Evolutionary conservation across 768 basidiomycete species (phyloP), one percentile per base, ranked within the genome.

Genomic region (Harrya chromipes): DNA sequence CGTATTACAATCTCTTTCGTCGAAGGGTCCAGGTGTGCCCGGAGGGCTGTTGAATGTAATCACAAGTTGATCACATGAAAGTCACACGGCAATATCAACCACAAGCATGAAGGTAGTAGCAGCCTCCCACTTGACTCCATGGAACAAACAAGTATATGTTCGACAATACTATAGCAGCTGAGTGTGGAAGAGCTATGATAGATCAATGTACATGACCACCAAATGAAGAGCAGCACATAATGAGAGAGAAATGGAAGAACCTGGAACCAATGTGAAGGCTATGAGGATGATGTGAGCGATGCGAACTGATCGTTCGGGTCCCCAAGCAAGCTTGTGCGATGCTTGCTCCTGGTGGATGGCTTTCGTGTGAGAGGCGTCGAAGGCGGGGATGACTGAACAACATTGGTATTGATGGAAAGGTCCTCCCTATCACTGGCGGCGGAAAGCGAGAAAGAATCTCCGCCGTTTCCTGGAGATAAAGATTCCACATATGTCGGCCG

Each of bases 321-420:
- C 27, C 40, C 65, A 34, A 67, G 73, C 52, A 75, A 55, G 60
- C 80, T 82, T 46, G 70, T 69, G 52, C 80, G 72, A 38, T 77
- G 78, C 64, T 80, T 82, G 52, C 74, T 78, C 52, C 82, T 69
- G 40, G 66, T 70, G 45, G 85, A 86, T 12, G 83, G 83, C 52
- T 81, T 82, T 51, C 82, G 75, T 12, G 87, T 88, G 41, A 89
- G 74, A 7, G 83, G 84, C 10, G 84, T 83, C 13, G 65, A 34
- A 20, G 50, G 57, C 20, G 54, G 52, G 43, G 54, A 21, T 23
- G 53, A 34, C 5, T 41, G 58, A 37, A 52, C 49, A 27, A 74
- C 67, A 54, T 75, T 72, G 31, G 74, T 72, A 50, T 72, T 62
- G 20, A 74, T 62, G 31, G 54, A 70, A 49, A 74, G 50, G 23